Base-by-base conservation (phyloP, 1,284 basidiomycete species). In the Ganoderma sinense region DNA sequence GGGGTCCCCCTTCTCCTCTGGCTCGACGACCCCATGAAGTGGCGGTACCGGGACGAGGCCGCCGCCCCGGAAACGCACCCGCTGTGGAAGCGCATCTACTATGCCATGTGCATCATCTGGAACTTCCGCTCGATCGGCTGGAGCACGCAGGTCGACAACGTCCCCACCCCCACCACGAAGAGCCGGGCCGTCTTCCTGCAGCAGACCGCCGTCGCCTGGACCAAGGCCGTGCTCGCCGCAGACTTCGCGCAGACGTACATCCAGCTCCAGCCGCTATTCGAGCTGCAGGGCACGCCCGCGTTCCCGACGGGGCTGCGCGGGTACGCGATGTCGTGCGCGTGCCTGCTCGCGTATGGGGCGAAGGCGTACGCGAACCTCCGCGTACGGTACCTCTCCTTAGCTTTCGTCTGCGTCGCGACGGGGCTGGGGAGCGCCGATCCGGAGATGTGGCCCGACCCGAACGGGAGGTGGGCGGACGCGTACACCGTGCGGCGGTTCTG, bases 401-500 rank as follows among this genome's bases (percentile, higher is more conserved):
- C 48, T 2, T 4, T 53, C 23, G 48, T 53, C 11, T 53, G 48
- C 48, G 48, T 53, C 23, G 48, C 48, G 23, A 26, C 23, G 48
- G 48, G 23, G 23, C 23, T 26, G 11, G 48, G 48, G 23, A 26
- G 23, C 23, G 48, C 11, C 13, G 48, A 53, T n/a, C 48, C 48
- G 48, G 48, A 53, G 48, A 26, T 53, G 48, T 84, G 82, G 80
- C 82, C 82, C 1, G 77, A 77, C 33, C 26, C 78, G 2, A 83
- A 78, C 69, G 81, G 83, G 14, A 59, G 33, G 20, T 80, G 77
- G 79, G 71, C 70, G 4, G 80, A 82, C 41, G 77, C 80, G 1
- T 82, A 81, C 68, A 82, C 81, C 8, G 68, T 83, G 4, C 75
- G 81, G 31, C 75, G 76, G 11, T 76, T 82, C 58, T 83, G 82